Evolutionary conservation across 192 early-diverging fungal species (phyloP), one percentile per base, ranked within the genome.

Genomic region (Gonapodya prolifera): DNA sequence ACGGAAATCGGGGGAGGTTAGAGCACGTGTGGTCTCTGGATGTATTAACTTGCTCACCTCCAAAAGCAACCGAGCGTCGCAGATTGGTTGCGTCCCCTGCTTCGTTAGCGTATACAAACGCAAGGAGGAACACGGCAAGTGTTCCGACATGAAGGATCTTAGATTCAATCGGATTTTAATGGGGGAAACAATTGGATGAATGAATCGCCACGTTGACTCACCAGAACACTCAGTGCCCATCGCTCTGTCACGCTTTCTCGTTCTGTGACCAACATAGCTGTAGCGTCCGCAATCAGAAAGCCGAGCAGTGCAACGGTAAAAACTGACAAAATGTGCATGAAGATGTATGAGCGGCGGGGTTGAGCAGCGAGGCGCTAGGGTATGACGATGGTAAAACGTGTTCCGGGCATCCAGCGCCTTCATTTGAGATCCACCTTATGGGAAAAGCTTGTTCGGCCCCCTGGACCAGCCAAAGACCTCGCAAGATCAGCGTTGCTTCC

Each of bases 271-370:
- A 13, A 2, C 18, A 73, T 73, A 8, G 71, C 71, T 32, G 31
- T 73, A 8, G 18, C 28, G 31, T 73, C 71, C 16, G 71, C 28
- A 29, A 30, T 2, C 18, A 30, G 18, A 18, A 73, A 13, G 71
- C 2, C 29, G 16, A 32, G 29, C 31, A 32, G 31, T 18, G 71
- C 29, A 8, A 32, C 2, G 31, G 71, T 73, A 29, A 73, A 73
- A 29, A 73, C 71, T 2, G 71, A 16, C 28, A 73, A 29, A 29
- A 73, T 29, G 71, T 73, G 71, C 71, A 73, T 73, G 71, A 30
- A 32, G 71, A 73, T 73, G 71, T 73, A 30, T 2, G 45, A 16
- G 45, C 45, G 8, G 45, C 23, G 45, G 45, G 45, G 45, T n/a
- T n/a, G n/a, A n/a, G n/a, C n/a, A n/a, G n/a, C n/a, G n/a, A n/a